Evolutionary conservation across 176 grass and related monocot species (phyloP).

Genomic region (maize (Zea mays)): DNA sequence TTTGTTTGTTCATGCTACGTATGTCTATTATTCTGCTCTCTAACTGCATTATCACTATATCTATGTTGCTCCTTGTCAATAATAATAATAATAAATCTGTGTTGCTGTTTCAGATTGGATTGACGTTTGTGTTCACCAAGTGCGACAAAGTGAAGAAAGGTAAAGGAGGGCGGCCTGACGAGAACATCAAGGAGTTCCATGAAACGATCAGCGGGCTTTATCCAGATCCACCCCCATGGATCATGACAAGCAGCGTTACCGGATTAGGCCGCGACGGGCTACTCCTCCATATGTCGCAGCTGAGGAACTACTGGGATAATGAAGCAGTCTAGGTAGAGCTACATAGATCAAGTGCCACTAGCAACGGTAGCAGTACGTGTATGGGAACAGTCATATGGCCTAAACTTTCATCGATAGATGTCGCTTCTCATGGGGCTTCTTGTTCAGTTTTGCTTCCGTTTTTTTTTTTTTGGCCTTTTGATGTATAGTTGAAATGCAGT

Average conservation of each 20-base stretch:
- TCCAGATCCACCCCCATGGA: conserved; percentile 78
- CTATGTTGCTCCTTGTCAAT: neutral
- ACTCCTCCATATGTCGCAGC: conserved; percentile 80
- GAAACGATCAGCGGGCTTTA: conserved; percentile 70
- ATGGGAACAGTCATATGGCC: neutral
- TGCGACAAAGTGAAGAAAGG: conserved; percentile 85
- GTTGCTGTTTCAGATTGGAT: conserved; percentile 57
- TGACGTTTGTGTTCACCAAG: conserved; percentile 99
- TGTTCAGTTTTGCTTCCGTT: neutral
- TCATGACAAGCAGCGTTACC: conserved; percentile 86
- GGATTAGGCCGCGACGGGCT: conserved; percentile 71
- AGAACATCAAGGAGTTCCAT: conserved; percentile 89
- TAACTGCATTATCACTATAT: neutral
- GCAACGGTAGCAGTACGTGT: neutral
- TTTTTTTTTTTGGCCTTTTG: neutral
- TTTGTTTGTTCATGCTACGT: neutral
- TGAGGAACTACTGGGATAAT: conserved; percentile 92
- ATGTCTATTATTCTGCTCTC: neutral
- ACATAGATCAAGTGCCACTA: neutral
- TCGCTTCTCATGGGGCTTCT: neutral
- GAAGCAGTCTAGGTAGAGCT: conserved; percentile 37
- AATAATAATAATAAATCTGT: neutral
- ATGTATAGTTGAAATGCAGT: conserved; percentile 11
- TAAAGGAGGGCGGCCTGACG: conserved; percentile 71
- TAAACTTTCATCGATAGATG: neutral